phyloP scores from a whole-genome alignment of 1,284 basidiomycete species.

The Microbotryomycetes sp. region DNA sequence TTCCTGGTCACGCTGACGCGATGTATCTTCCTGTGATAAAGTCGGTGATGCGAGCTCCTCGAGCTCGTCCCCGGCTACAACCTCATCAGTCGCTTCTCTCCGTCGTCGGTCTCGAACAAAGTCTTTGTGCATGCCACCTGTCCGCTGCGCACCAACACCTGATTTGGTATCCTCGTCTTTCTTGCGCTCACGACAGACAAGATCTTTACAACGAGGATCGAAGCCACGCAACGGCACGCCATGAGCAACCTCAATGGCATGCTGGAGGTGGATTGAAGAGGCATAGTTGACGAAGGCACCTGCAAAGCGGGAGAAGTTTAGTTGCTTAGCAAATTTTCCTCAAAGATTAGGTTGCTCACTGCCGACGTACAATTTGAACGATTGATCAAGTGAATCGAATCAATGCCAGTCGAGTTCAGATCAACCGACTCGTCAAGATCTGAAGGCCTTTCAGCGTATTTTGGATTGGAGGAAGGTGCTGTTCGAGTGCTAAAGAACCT shows the following conservation, averaged over 20 bases:
- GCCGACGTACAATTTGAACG: conserved; percentile 77
- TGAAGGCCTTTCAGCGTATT: neutral
- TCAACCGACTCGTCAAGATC: conserved; percentile 16
- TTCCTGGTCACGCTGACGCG: too few relatives aligned
- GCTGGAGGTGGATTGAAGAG: conserved; percentile 27
- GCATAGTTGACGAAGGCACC: conserved; percentile 34
- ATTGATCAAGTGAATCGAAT: conserved; percentile 85
- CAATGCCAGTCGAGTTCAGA: conserved; percentile 53
- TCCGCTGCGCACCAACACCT: conserved; percentile 85
- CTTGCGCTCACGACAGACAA: conserved; percentile 52
- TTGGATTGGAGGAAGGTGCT: conserved; percentile 18
- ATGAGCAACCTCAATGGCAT: conserved; percentile 28
- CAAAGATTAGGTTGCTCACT: conserved; percentile 71
- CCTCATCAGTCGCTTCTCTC: neutral
- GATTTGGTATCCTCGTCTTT: conserved; percentile 80
- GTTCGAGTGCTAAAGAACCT: conserved; percentile 61
- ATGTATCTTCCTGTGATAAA: too few relatives aligned
- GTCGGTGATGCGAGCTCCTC: conserved; percentile 20
- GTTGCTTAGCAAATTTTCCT: conserved; percentile 61
- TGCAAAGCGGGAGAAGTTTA: conserved; percentile 66
- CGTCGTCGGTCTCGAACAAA: conserved; percentile 55
- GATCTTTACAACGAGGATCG: conserved; percentile 22
- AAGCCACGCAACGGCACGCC: conserved; percentile 18
- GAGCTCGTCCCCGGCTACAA: neutral
- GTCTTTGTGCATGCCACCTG: conserved; percentile 70